A percentile compares a stretch with the other conserved stretches of the same genome.
Conservation (phyloP, 2,329 filamentous ascomycete species). For the Moelleriella libera region DNA sequence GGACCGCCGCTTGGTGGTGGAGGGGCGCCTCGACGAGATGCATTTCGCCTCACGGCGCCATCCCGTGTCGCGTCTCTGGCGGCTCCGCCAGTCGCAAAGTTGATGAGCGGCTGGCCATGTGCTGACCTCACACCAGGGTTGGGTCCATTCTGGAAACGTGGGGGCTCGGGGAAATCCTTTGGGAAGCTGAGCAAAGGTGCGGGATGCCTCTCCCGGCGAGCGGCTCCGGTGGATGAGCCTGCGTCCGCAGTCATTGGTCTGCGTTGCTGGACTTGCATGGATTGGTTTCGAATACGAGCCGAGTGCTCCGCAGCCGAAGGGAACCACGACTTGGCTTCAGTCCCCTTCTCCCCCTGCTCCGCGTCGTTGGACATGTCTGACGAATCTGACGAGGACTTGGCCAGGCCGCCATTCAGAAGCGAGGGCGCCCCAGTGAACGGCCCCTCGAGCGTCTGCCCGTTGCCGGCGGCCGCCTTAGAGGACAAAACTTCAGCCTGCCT, state of each 20-base stretch:
- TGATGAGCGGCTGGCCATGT: constrained; percentile 26
- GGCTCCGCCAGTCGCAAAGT: constrained; percentile 23
- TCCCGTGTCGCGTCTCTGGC: constrained; percentile 1
- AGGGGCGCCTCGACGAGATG: constrained; percentile 5
- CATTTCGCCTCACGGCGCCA: constrained; percentile 1
- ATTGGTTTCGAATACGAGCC: constrained; percentile 17
- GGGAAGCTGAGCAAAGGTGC: constrained; percentile 54
- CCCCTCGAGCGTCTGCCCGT: constrained; percentile 9
- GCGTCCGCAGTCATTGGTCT: constrained; percentile 13
- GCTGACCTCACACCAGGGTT: constrained; percentile 31
- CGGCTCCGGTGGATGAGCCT: neutral
- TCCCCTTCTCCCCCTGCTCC: constrained; percentile 9
- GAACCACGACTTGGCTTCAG: constrained; percentile 18
- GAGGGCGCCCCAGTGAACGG: constrained; percentile 44
- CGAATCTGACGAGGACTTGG: constrained; percentile 8
- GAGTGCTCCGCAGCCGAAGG: constrained; percentile 22
- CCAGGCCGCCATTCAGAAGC: constrained; percentile 31
- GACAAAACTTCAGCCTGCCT: constrained; percentile 19
- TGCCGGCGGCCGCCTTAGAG: constrained; percentile 18
- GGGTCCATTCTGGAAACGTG: constrained; percentile 37
- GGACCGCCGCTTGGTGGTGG: neutral
- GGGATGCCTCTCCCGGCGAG: constrained; percentile 21
- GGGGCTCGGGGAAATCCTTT: constrained; percentile 46
- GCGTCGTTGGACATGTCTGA: constrained; percentile 1
- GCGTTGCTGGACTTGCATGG: constrained; percentile 6